phyloP scores from a whole-genome alignment of 257 asterid species.

The Fraxinus quadrangulata region DNA sequence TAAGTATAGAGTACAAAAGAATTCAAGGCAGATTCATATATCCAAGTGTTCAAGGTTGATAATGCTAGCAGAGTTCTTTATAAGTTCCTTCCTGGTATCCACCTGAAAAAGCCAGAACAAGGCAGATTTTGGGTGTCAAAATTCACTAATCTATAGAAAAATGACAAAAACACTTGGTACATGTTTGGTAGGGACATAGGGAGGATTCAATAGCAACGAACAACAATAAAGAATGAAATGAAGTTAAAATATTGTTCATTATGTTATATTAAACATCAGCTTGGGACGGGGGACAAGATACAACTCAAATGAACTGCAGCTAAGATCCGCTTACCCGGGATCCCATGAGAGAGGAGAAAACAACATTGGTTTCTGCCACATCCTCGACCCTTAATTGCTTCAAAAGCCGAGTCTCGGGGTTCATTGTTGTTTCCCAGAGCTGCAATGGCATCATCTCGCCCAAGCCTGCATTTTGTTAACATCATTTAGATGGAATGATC shows the following conservation, averaged over 20 bases:
- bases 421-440: conserved; percentile 97
- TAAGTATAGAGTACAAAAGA: neutral
- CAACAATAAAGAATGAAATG: neutral
- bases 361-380: conserved; percentile 81
- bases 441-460: conserved; percentile 99
- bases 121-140: conserved; percentile 3
- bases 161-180: neutral
- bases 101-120: conserved; percentile 54
- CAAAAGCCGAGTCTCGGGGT: conserved; percentile 77
- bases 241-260: neutral
- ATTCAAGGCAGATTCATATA: conserved; percentile 40
- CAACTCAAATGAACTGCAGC: neutral
- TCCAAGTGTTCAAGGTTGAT: conserved; percentile 73
- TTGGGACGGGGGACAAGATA: neutral
- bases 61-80: conserved; percentile 53
- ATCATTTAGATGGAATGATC: neutral
- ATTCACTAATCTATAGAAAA: neutral
- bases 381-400: conserved; percentile 85
- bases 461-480: conserved; percentile 60
- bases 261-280: too few relatives aligned
- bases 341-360: conserved; percentile 97
- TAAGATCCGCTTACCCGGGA: conserved; percentile 56
- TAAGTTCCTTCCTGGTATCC: conserved; percentile 78
- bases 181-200: neutral
- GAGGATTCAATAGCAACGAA: neutral